Percentiles rank a stretch among this genome's conserved stretches.
These are phyloP conservation scores for Xanthoconium purpureum DNA, from an alignment of 768 basidiomycete genomes.

Conservation along the genomic window DNA sequence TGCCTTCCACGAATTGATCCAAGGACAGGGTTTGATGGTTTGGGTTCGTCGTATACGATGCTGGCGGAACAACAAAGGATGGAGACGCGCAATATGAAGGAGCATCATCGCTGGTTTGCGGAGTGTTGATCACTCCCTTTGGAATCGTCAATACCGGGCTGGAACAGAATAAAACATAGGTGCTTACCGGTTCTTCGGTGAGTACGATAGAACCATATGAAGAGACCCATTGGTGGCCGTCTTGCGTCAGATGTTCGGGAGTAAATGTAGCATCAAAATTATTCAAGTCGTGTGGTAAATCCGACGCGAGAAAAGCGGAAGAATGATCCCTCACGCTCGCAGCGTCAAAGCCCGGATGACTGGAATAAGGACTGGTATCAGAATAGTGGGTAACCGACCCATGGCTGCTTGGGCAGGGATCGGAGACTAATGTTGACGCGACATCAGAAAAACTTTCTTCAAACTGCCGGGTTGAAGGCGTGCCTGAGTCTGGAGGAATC, in stretches of 20 bases:
- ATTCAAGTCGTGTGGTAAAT: neutral
- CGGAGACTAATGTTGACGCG: too few relatives aligned
- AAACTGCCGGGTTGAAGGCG: too few relatives aligned
- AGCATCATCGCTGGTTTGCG: neutral
- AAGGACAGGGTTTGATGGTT: neutral
- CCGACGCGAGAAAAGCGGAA: neutral
- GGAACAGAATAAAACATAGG: neutral
- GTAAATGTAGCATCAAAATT: neutral
- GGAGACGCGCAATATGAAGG: neutral
- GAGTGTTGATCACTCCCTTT: neutral
- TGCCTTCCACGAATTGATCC: neutral
- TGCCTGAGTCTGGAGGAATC: too few relatives aligned
- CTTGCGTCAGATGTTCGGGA: neutral
- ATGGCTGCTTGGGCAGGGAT: too few relatives aligned
- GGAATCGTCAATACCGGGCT: neutral
- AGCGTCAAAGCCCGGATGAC: neutral
- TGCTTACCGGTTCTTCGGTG: neutral
- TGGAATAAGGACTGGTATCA: neutral
- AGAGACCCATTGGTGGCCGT: neutral
- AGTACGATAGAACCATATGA: neutral
- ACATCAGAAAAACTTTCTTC: too few relatives aligned
- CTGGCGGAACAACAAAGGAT: neutral
- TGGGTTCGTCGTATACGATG: neutral
- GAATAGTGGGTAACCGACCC: too few relatives aligned
- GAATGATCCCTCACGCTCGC: neutral